These are phyloP conservation scores for Blumeriella jaapii DNA, from an alignment of 2,329 filamentous ascomycete species.

Conservation along the genomic window DNA sequence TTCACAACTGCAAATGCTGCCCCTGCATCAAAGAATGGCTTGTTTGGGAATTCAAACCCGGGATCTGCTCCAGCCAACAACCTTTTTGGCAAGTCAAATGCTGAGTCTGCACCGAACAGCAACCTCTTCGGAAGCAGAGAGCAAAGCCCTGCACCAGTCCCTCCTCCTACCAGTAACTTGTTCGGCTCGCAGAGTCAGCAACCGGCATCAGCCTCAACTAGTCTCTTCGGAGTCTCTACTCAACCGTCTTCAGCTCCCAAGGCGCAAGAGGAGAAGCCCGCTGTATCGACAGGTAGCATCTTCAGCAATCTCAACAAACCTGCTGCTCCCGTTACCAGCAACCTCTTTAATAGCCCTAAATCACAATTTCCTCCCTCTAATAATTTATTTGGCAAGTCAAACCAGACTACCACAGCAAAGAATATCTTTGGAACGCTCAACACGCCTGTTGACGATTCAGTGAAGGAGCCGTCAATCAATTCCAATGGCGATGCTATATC, in stretches of 20 bases:
- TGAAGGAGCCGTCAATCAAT: conserved; percentile 11
- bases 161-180: conserved; percentile 4
- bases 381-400: conserved; percentile 5
- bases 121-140: conserved; percentile 1
- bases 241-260: conserved; percentile 2
- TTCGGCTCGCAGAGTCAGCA: conserved; percentile 5
- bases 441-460: conserved; percentile 13
- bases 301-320: conserved; percentile 4
- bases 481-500: neutral
- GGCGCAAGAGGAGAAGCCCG: conserved; percentile 3
- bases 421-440: conserved; percentile 16
- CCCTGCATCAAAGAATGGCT: conserved; percentile 5
- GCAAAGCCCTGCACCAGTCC: conserved; percentile 1
- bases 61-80: conserved; percentile 4
- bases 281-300: conserved; percentile 1
- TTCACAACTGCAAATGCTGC: conserved; percentile 7
- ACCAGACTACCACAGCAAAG: conserved; percentile 1
- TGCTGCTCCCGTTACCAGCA: conserved; percentile 1
- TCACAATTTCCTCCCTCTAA: neutral
- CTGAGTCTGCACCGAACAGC: neutral
- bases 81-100: conserved; percentile 8
- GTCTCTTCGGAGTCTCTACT: conserved; percentile 8
- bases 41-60: conserved; percentile 9
- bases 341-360: conserved; percentile 1
- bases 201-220: neutral